phyloP scores from a whole-genome alignment of 192 early-diverging fungal species.

The Dissophora ornata region DNA sequence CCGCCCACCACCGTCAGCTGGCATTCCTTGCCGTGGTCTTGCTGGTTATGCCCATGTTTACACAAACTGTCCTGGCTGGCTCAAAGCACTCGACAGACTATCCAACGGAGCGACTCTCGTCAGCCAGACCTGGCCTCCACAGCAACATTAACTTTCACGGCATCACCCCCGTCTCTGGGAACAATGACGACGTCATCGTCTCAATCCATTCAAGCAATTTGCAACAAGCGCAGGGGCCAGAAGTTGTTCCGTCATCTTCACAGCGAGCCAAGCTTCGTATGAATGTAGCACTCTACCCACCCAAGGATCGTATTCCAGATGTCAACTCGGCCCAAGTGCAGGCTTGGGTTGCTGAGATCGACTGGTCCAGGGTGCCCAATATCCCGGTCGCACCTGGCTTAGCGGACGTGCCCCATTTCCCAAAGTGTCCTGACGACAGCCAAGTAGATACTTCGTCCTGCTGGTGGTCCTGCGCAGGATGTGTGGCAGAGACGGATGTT shows the following conservation, averaged over 20 bases:
- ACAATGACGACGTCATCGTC: too few species aligned
- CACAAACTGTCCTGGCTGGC: background rate
- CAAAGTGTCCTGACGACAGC: constrained; percentile 13
- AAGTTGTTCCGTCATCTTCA: too few species aligned
- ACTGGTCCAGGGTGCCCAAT: constrained; percentile 51
- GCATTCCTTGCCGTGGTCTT: background rate
- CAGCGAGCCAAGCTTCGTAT: too few species aligned
- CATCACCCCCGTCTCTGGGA: background rate
- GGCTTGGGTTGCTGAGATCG: constrained; percentile 60
- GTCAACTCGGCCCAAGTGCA: constrained; percentile 35
- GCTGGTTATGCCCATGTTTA: constrained; percentile 5
- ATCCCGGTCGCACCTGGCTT: constrained; percentile 45
- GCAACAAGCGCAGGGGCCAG: too few species aligned
- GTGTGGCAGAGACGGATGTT: constrained; percentile 42
- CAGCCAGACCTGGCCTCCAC: background rate
- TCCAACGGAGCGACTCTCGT: background rate
- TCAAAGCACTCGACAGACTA: constrained; percentile 4
- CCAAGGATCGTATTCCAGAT: constrained; percentile 51
- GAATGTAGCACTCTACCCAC: constrained; percentile 34
- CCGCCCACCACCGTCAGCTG: background rate
- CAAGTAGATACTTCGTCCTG: constrained; percentile 19
- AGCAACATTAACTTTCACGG: constrained; percentile 10
- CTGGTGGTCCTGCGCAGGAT: constrained; percentile 50
- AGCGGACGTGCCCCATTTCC: constrained; percentile 29
- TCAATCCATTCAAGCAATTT: too few species aligned